Percentiles rank a stretch among this genome's conserved stretches.
These are phyloP conservation scores for Gremmenia infestans DNA, from an alignment of 2,329 filamentous ascomycete genomes.

Conservation along the genomic window DNA sequence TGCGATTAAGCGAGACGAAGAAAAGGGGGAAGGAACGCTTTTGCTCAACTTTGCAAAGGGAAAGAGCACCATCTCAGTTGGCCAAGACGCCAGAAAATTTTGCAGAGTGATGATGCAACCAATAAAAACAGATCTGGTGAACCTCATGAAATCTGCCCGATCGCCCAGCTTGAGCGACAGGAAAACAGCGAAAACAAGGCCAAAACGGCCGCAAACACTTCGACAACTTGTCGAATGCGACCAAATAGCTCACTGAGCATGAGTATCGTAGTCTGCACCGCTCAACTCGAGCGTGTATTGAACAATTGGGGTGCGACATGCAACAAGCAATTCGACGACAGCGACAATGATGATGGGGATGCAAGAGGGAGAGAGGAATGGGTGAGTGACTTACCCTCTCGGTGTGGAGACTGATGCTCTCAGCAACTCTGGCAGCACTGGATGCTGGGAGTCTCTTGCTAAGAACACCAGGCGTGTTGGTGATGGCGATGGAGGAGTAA, in stretches of 20 bases:
- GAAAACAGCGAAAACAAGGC: neutral
- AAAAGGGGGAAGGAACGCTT: no score
- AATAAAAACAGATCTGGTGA: neutral
- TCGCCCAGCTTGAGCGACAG: neutral
- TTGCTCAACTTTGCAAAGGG: no score
- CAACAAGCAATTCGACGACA: neutral
- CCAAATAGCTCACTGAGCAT: no score
- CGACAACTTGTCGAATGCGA: neutral
- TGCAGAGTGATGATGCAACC: neutral
- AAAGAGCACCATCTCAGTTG: no score
- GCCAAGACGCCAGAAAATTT: neutral
- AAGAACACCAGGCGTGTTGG: neutral
- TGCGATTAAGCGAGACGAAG: no score
- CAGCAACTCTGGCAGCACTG: neutral
- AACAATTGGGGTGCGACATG: neutral
- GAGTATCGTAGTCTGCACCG: no score
- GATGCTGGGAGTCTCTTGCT: neutral
- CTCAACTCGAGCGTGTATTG: no score
- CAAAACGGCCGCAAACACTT: neutral
- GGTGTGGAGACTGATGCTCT: neutral
- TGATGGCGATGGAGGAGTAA: neutral
- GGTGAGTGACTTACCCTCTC: neutral
- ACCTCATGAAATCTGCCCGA: neutral
- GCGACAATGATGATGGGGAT: neutral
- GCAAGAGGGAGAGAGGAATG: neutral